These are phyloP conservation scores for Wallacemonas collosoma DNA, from an alignment of 208 protist species.

Conservation along the genomic window DNA sequence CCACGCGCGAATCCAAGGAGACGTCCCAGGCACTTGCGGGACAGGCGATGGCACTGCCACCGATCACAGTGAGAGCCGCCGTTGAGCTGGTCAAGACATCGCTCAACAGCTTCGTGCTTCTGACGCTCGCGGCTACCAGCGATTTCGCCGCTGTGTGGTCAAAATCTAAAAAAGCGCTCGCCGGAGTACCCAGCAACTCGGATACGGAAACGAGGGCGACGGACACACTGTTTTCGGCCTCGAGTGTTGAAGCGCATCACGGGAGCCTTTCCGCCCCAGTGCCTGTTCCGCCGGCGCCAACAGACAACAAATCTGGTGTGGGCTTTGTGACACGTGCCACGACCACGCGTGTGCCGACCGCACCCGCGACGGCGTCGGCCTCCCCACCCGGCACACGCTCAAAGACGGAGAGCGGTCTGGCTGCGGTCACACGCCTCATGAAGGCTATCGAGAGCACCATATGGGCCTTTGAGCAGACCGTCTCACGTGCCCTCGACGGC, in stretches of 20 bases:
- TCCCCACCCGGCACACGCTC: no score
- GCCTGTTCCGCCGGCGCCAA: no score
- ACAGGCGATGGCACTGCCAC: background rate
- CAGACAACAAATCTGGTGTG: no score
- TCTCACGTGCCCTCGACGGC: background rate
- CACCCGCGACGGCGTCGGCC: no score
- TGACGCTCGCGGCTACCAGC: background rate
- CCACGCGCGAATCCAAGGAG: background rate
- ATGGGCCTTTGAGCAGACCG: background rate
- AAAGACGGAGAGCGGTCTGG: no score
- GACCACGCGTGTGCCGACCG: no score
- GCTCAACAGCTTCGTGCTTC: background rate
- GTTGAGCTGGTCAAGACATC: background rate
- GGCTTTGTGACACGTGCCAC: no score
- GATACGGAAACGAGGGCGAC: no score
- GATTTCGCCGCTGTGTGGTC: background rate
- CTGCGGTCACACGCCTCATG: background rate
- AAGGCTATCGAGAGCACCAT: background rate
- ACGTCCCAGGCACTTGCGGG: background rate
- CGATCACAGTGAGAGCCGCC: background rate
- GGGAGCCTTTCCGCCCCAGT: no score
- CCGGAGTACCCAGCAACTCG: background rate
- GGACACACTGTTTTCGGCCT: no score
- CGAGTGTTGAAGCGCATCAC: no score
- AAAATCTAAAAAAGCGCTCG: background rate